phyloP scores from a whole-genome alignment of 306 rosid genomes.

The Cyamopsis tetragonoloba region DNA sequence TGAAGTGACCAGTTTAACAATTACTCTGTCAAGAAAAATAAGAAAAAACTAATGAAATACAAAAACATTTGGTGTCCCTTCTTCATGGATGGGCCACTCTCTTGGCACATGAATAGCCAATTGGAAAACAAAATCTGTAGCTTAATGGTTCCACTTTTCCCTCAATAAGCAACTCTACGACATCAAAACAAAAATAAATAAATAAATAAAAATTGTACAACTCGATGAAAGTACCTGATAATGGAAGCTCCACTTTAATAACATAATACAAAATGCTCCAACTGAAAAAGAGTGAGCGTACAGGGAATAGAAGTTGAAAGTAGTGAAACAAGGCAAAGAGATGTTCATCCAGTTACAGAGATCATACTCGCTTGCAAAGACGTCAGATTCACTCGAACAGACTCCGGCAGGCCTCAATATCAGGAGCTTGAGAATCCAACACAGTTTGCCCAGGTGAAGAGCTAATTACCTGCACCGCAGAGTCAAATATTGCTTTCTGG shows the following conservation, averaged over 20 bases:
- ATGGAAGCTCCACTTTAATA: constrained; percentile 60
- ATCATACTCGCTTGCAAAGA: constrained; percentile 26
- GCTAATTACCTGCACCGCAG: constrained; percentile 36
- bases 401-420: constrained; percentile 69
- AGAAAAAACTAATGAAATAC: constrained; percentile 47
- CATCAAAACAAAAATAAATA: constrained; percentile 39
- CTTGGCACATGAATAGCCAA: constrained; percentile 48
- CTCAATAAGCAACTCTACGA: constrained; percentile 65
- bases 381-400: constrained; percentile 37
- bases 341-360: constrained; percentile 40
- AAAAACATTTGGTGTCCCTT: constrained; percentile 65
- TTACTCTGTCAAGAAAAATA: constrained; percentile 41
- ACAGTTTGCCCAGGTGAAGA: constrained; percentile 59
- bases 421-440: constrained; percentile 77
- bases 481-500: constrained; percentile 54
- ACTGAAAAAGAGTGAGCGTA: constrained; percentile 29
- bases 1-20: constrained; percentile 50
- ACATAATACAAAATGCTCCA: constrained; percentile 53
- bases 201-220: constrained; percentile 84
- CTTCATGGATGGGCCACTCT: constrained; percentile 48
- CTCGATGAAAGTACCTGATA: constrained; percentile 61
- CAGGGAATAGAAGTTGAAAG: constrained; percentile 31
- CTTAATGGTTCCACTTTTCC: constrained; percentile 54
- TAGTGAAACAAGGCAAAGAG: constrained; percentile 34
- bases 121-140: constrained; percentile 66